These are phyloP conservation scores for Acidiella bohemica DNA, from an alignment of 495 filamentous ascomycete genomes.

Conservation along the genomic window DNA sequence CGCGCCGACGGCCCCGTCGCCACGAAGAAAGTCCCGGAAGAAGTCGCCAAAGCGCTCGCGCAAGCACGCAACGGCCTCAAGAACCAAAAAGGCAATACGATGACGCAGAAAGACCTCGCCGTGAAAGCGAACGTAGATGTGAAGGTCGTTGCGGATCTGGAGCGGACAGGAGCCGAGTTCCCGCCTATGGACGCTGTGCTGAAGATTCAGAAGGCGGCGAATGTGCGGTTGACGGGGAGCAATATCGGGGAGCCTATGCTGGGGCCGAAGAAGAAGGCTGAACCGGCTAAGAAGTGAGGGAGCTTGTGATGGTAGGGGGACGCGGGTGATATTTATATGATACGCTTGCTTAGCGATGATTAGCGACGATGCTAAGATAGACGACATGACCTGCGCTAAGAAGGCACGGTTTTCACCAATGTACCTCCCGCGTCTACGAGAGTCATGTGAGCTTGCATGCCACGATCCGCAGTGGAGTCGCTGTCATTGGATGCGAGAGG, in stretches of 20 bases:
- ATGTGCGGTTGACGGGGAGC: conserved; percentile 20
- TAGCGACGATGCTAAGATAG: no score
- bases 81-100: conserved; percentile 48
- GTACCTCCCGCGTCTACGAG: no score
- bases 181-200: conserved; percentile 16
- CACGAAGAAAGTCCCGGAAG: conserved; percentile 71
- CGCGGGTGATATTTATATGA: no score
- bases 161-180: conserved; percentile 37
- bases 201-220: conserved; percentile 22
- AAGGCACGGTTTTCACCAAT: no score
- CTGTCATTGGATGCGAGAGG: no score
- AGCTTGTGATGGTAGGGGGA: no score
- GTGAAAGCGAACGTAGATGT: conserved; percentile 84
- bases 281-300: no score
- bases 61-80: conserved; percentile 47
- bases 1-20: conserved; percentile 95
- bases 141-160: conserved; percentile 68
- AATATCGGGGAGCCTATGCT: conserved; percentile 19
- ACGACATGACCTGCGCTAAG: no score
- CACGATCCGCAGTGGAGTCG: no score
- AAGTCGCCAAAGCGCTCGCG: conserved; percentile 72
- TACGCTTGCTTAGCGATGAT: no score
- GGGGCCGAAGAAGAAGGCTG: conserved; percentile 19
- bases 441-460: no score
- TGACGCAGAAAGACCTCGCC: conserved; percentile 95